A percentile compares a stretch with the other conserved stretches of the same genome.
phyloP scores from a whole-genome alignment of 228 moss, liverwort and hornwort species.

The Sphagnum fallax region DNA sequence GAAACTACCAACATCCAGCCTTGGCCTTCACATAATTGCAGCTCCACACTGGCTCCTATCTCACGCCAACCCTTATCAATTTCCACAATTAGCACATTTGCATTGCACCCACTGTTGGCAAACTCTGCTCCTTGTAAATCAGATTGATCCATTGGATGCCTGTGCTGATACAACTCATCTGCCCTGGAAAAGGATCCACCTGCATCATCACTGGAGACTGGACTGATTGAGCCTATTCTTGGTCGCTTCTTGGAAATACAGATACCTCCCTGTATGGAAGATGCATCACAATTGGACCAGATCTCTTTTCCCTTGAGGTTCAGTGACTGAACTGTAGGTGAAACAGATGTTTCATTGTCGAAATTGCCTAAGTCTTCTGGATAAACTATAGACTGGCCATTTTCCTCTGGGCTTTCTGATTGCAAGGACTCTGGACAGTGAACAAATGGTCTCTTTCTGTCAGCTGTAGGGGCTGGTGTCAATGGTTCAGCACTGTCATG shows the following conservation, averaged over 20 bases:
- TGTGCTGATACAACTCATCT: constrained; percentile 22
- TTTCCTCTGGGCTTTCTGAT: constrained; percentile 37
- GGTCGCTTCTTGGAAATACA: constrained; percentile 61
- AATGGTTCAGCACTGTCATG: constrained; percentile 47
- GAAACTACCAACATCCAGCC: constrained; percentile 70
- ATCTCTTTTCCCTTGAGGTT: constrained; percentile 50
- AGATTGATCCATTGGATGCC: constrained; percentile 24
- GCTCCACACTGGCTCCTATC: constrained; percentile 68
- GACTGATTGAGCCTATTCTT: constrained; percentile 58
- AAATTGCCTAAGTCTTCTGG: constrained; percentile 11
- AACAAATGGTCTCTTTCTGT: constrained; percentile 54
- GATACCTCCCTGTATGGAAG: constrained; percentile 50
- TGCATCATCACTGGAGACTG: constrained; percentile 62
- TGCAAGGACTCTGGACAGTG: constrained; percentile 34
- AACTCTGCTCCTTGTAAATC: constrained; percentile 33
- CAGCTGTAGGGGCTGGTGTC: constrained; percentile 54
- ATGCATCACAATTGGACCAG: constrained; percentile 74
- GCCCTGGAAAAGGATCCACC: constrained; percentile 24
- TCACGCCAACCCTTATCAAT: constrained; percentile 83
- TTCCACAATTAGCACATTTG: constrained; percentile 75
- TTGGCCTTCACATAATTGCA: constrained; percentile 61
- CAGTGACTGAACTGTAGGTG: constrained; percentile 13
- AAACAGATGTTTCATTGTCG: constrained; percentile 12
- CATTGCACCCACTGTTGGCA: constrained; percentile 57
- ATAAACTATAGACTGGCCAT: constrained; percentile 21